These are phyloP conservation scores for Sherardia arvensis DNA, from an alignment of 257 asterid genomes.

Conservation along the genomic window DNA sequence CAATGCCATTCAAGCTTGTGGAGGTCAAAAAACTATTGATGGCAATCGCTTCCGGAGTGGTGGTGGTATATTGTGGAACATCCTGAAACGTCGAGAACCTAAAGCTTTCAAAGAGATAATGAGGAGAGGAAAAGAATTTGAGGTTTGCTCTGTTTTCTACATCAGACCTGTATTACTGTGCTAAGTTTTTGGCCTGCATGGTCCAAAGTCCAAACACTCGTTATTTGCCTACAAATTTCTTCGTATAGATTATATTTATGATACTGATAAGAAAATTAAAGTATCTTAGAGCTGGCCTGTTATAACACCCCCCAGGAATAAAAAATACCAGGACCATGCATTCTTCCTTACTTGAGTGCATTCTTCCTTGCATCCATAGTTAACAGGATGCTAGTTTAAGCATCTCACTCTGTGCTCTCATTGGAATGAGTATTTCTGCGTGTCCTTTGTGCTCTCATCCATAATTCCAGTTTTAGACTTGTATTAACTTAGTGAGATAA, in stretches of 20 bases:
- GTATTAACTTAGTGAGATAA: too few species aligned
- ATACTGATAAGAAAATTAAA: not conserved
- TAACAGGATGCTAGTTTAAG: too few species aligned
- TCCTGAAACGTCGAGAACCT: slow-evolving; percentile 77
- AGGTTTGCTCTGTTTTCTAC: slow-evolving; percentile 35
- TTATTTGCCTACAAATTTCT: not conserved
- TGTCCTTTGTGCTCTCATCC: too few species aligned
- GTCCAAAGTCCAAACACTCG: not conserved
- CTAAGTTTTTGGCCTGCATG: not conserved
- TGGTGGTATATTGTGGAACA: slow-evolving; percentile 89
- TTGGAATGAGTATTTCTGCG: not conserved
- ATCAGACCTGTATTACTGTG: not conserved
- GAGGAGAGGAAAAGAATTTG: slow-evolving; percentile 82
- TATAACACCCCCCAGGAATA: not conserved
- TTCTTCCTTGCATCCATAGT: not conserved
- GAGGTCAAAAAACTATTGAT: slow-evolving; percentile 80
- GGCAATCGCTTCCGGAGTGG: slow-evolving; percentile 64
- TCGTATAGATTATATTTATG: not conserved
- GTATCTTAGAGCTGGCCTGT: too few species aligned
- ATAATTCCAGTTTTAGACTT: not conserved
- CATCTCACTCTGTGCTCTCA: not conserved
- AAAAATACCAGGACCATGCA: too few species aligned
- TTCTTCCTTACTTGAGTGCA: not conserved
- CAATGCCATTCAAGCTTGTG: slow-evolving; percentile 89
- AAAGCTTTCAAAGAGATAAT: slow-evolving; percentile 88